A percentile compares a stretch with the other conserved stretches of the same genome.
Evolutionary conservation across 2,329 filamentous ascomycete genomes (phyloP).

Genomic region (Xylaria sp.): DNA sequence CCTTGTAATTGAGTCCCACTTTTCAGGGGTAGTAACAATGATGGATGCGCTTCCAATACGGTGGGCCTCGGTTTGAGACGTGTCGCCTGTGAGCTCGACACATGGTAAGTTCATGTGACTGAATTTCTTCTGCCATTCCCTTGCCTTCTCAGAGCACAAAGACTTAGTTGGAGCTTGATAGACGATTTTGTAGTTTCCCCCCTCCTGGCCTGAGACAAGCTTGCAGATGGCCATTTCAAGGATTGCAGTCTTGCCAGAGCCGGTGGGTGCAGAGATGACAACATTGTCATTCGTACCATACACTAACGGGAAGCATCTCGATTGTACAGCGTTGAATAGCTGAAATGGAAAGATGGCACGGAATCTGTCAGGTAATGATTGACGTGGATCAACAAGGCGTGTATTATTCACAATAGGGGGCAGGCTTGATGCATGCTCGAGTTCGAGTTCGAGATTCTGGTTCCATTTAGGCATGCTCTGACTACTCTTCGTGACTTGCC

Average conservation of each 20-base stretch:
- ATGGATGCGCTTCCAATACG: constrained; percentile 70
- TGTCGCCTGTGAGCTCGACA: constrained; percentile 78
- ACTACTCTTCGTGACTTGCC: constrained; percentile 11
- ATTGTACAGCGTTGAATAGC: constrained; percentile 77
- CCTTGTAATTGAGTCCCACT: constrained; percentile 84
- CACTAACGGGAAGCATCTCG: constrained; percentile 64
- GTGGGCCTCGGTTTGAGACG: constrained; percentile 59
- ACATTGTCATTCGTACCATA: constrained; percentile 69
- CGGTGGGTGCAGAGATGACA: constrained; percentile 75
- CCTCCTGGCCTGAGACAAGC: constrained; percentile 50
- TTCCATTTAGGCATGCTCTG: constrained; percentile 19
- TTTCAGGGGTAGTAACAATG: constrained; percentile 83
- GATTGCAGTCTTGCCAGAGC: constrained; percentile 78
- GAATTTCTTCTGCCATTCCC: constrained; percentile 76
- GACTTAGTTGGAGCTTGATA: constrained; percentile 85
- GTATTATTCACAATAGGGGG: constrained; percentile 38
- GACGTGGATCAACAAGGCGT: constrained; percentile 37
- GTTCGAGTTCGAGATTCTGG: constrained; percentile 21
- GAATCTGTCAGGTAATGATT: constrained; percentile 63
- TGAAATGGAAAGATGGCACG: constrained; percentile 66
- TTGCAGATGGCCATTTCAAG: constrained; percentile 78
- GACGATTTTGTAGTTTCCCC: constrained; percentile 68
- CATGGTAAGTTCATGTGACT: constrained; percentile 60
- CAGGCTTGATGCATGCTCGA: constrained; percentile 27
- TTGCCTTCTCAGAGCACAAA: constrained; percentile 68